Evolutionary conservation across 768 basidiomycete species (phyloP), one percentile per base, ranked within the genome.

Genomic region (Dentipellis sp.): DNA sequence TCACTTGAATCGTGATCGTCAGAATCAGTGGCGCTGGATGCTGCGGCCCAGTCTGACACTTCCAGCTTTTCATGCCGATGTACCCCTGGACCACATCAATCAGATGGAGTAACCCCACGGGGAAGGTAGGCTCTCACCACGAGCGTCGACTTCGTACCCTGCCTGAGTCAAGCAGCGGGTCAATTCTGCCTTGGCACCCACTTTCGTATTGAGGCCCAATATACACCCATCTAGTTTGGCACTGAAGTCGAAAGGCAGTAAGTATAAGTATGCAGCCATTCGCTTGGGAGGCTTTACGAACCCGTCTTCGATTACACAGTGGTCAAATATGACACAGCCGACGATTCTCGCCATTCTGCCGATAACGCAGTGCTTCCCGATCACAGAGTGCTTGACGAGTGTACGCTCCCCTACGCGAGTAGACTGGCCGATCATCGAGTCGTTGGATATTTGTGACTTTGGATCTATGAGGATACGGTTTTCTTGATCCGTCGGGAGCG

Each of bases 261-360:
- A 54, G 38, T 5, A 29, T 29, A 29, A 6, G 3, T 3, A 6
- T 6, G 29, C 29, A 6, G 6, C 29, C 3, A 29, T 29, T 46
- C n/a, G 29, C 29, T 29, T 29, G 29, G 6, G n/a, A n/a, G n/a
- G 29, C 29, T 29, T 39, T 6, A 65, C 82, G 65, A 59, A 92
- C 94, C 92, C 91, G 56, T 95, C 92, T 45, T 80, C 88, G 11
- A 97, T 72, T 4, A 89, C 78, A 63, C 93, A 94, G 64, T 95
- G 93, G 65, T 97, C 94, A 60, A 94, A 76, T 21, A 97, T 67
- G 7, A 95, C 79, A 61, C 88, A 94, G 10, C 89, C 88, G 2
- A 75, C 76, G 49, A 97, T 82, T 68, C 83, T 90, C n/a, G 80
- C 87, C 76, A 86, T 86, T 67, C 82, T 86, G 2, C 91, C 91